Evolutionary conservation across 75 land plant species (phyloP).

Genomic region (Picea glauca): DNA sequence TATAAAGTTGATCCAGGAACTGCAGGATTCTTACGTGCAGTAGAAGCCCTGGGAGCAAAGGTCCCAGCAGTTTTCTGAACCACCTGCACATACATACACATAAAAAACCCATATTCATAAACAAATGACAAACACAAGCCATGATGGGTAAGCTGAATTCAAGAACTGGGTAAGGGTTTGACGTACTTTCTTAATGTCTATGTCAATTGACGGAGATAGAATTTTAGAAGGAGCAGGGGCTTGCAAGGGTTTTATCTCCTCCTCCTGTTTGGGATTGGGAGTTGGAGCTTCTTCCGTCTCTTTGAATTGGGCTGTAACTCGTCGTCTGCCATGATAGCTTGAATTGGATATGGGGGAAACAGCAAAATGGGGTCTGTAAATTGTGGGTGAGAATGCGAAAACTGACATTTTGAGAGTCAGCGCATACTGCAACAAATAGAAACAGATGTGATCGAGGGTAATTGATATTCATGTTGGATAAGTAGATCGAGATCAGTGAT

Average conservation of each 20-base stretch:
- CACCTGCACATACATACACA: slow-evolving; percentile 33
- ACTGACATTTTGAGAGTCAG: not conserved
- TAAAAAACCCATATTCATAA: not conserved
- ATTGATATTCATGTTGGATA: no score
- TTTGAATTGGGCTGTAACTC: not conserved
- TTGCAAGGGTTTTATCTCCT: slow-evolving; percentile 7
- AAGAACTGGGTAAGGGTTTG: not conserved
- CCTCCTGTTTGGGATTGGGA: not conserved
- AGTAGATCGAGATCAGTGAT: no score
- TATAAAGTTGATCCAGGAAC: slow-evolving; percentile 81
- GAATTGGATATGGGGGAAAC: not conserved
- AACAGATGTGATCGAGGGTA: no score
- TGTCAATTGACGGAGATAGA: not conserved
- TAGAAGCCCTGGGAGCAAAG: slow-evolving; percentile 96
- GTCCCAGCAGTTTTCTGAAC: slow-evolving; percentile 96
- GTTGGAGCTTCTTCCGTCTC: not conserved
- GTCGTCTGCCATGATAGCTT: not conserved
- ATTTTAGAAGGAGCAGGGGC: not conserved
- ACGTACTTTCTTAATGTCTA: not conserved
- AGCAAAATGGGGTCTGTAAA: not conserved
- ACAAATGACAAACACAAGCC: not conserved
- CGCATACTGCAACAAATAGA: not conserved
- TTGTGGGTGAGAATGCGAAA: not conserved
- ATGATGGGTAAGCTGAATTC: not conserved
- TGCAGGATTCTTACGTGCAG: slow-evolving; percentile 82